Conservation (phyloP, 192 early-diverging fungal genomes). For the Umbelopsis ramanniana region DNA sequence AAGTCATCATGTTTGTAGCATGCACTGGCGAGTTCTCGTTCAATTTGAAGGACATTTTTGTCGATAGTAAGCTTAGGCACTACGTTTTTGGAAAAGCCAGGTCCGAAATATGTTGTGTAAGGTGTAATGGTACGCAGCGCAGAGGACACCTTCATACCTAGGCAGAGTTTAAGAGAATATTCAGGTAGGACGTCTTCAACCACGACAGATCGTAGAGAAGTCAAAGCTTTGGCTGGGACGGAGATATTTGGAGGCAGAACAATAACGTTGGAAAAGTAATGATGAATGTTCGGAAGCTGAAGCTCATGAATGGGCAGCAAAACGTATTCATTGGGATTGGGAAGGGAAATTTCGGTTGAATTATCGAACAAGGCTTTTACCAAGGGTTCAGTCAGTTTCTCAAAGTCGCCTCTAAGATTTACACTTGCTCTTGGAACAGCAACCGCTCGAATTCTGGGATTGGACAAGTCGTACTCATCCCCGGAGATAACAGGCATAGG, state of each 20-base stretch:
- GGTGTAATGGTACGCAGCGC: conserved; percentile 71
- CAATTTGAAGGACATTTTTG: conserved; percentile 47
- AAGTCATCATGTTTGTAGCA: conserved; percentile 52
- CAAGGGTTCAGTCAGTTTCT: conserved; percentile 42
- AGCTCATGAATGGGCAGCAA: conserved; percentile 66
- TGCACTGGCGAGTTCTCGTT: conserved; percentile 58
- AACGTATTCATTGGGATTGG: conserved; percentile 26
- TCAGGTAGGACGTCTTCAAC: conserved; percentile 37
- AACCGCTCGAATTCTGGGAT: conserved; percentile 50
- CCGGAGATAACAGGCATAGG: conserved; percentile 54
- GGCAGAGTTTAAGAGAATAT: conserved; percentile 57
- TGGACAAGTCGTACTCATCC: conserved; percentile 43
- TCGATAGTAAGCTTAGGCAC: conserved; percentile 46
- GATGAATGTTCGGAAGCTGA: conserved; percentile 61
- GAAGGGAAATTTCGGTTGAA: too few species aligned
- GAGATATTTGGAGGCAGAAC: conserved; percentile 42
- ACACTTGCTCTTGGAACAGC: conserved; percentile 50
- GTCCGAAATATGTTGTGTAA: conserved; percentile 61
- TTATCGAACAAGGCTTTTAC: conserved; percentile 30
- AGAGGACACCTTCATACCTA: conserved; percentile 68
- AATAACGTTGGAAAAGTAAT: conserved; percentile 48
- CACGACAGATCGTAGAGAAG: conserved; percentile 64
- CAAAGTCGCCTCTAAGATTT: conserved; percentile 50
- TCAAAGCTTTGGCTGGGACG: conserved; percentile 52
- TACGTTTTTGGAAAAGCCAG: conserved; percentile 54